Evolutionary conservation across 768 basidiomycete species (phyloP).

Genomic region (Naganishia vishniacii): DNA sequence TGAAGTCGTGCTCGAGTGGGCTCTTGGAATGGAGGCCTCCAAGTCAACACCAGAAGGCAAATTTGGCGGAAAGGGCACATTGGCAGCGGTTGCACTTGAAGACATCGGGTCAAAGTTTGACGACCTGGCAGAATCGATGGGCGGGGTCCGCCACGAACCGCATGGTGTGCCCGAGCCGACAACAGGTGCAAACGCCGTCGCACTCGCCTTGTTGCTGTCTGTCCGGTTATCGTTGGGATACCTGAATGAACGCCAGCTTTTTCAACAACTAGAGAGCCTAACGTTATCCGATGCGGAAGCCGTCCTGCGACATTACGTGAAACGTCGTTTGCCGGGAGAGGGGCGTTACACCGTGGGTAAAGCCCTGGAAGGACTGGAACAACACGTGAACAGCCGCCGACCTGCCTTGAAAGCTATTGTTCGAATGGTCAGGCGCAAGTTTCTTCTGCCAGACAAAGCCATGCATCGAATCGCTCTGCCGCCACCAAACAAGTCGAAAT

Average conservation of each 20-base stretch:
- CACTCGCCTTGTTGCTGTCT: constrained; percentile 38
- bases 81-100: constrained; percentile 39
- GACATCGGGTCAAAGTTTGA: constrained; percentile 26
- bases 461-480: constrained; percentile 38
- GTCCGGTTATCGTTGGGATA: constrained; percentile 44
- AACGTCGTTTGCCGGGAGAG: constrained; percentile 39
- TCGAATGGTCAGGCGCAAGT: constrained; percentile 35
- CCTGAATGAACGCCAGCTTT: constrained; percentile 39
- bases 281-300: constrained; percentile 39
- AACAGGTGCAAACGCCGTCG: constrained; percentile 22
- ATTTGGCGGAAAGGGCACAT: constrained; percentile 39
- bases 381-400: constrained; percentile 10
- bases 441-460: constrained; percentile 31
- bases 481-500: constrained; percentile 40
- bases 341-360: constrained; percentile 41
- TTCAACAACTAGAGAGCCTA: constrained; percentile 34
- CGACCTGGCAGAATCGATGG: constrained; percentile 10
- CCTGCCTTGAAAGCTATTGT: constrained; percentile 44
- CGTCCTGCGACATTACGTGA: constrained; percentile 40
- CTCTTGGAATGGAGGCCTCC: constrained; percentile 34
- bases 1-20: constrained; percentile 46
- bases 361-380: constrained; percentile 40
- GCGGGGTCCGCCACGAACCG: neutral
- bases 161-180: neutral
- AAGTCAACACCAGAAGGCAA: constrained; percentile 33